These are phyloP conservation scores for Fomitopsis betulina DNA, from an alignment of 1,284 basidiomycete genomes.

Conservation along the genomic window DNA sequence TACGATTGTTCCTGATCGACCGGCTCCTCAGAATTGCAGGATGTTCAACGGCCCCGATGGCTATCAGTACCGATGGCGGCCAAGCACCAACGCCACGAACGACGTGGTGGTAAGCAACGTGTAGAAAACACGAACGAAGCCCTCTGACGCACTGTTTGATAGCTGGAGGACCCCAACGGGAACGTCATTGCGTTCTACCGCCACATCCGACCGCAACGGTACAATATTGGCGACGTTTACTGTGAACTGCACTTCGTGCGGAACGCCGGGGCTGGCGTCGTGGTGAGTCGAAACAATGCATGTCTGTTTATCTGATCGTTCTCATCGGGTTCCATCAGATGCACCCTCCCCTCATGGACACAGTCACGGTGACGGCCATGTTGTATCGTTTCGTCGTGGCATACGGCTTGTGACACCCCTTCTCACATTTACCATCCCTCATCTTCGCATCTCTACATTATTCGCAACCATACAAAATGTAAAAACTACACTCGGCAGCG, in stretches of 20 bases:
- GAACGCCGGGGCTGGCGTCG: slow-evolving; percentile 70
- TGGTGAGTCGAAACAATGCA: slow-evolving; percentile 45
- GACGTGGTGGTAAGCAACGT: slow-evolving; percentile 56
- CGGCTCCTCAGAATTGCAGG: slow-evolving; percentile 38
- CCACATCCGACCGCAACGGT: slow-evolving; percentile 67
- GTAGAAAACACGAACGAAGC: neutral
- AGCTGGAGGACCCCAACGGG: slow-evolving; percentile 70
- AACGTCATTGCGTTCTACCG: slow-evolving; percentile 74
- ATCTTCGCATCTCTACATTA: slow-evolving; percentile 2
- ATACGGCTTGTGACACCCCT: slow-evolving; percentile 52
- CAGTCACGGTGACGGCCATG: slow-evolving; percentile 77
- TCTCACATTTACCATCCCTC: slow-evolving; percentile 6
- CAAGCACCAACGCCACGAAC: slow-evolving; percentile 42
- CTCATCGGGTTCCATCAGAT: slow-evolving; percentile 42
- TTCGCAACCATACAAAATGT: slow-evolving; percentile 11
- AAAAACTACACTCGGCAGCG: slow-evolving; percentile 2
- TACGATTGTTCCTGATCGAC: slow-evolving; percentile 8
- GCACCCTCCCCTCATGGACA: slow-evolving; percentile 85
- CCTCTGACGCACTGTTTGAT: slow-evolving; percentile 7
- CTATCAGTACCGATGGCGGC: slow-evolving; percentile 71
- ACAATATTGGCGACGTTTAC: slow-evolving; percentile 79
- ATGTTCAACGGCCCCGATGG: slow-evolving; percentile 80
- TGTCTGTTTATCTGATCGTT: slow-evolving; percentile 14
- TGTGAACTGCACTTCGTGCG: slow-evolving; percentile 79
- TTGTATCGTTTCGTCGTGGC: slow-evolving; percentile 72